Evolutionary conservation across 2,329 filamentous ascomycete species (phyloP), one percentile per base, ranked within the genome.

Genomic region (Metarhizium robertsii): DNA sequence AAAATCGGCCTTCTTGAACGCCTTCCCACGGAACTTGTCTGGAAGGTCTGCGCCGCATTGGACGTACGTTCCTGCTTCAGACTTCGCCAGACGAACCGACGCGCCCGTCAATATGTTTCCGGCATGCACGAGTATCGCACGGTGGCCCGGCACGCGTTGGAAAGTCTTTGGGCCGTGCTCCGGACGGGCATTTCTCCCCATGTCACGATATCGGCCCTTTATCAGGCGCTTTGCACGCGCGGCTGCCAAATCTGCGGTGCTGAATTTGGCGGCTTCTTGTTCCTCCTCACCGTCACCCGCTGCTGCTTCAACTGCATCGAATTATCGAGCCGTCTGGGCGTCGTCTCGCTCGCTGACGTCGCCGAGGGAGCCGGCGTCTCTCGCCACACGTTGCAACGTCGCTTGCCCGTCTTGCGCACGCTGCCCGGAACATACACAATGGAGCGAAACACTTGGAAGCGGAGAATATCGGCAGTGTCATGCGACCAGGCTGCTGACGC

Each of bases 31-130:
- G 16, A 29, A 20, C n/a, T 29, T 14, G 7, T 48, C 42, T 14
- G 40, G n/a, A 25, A 18, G 13, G 34, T 49, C 42, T 50, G 20
- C 46, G 47, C 43, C 38, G n/a, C 50, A 18, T 38, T 51, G 8
- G 53, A 55, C 25, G 46, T 51, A 16, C 46, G 46, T n/a, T 55
- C 53, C n/a, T 55, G 32, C 36, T 55, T 49, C n/a, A 55, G 45
- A 34, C 43, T 55, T 30, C 53, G 53, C 10, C 53, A 55, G 34
- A 49, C 46, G 30, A 55, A 46, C 53, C 32, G 53, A 34, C 53
- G 53, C 32, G 48, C 25, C 14, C 46, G 53, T 32, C 46, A 55
- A 32, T 34, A 34, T 45, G 47, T 45, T 49, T 55, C 34, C 30
- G 29, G 34, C 36, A 30, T 51, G 16, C 10, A 34, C 18, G 46